These are phyloP conservation scores for Saccharomycopsis synnaedendra DNA, from an alignment of 805 yeast genomes.

Conservation along the genomic window DNA sequence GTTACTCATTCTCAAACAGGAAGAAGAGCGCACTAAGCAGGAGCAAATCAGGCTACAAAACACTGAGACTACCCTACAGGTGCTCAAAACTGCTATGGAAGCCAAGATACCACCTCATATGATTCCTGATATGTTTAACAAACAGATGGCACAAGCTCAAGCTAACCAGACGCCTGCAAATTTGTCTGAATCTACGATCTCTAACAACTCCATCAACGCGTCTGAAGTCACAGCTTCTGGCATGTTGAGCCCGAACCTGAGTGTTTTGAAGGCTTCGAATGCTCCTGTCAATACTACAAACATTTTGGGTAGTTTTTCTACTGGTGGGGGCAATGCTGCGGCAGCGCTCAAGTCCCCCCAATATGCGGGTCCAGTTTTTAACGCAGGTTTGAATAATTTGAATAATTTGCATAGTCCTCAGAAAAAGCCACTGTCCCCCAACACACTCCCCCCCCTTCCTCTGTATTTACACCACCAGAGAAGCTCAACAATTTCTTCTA, in stretches of 20 bases:
- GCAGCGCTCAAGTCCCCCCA: too few relatives aligned
- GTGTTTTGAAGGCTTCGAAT: too few relatives aligned
- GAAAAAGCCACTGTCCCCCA: not conserved
- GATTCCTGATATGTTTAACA: slow-evolving; percentile 47
- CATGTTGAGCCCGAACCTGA: too few relatives aligned
- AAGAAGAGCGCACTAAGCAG: slow-evolving; percentile 77
- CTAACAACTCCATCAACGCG: too few relatives aligned
- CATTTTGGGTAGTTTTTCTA: too few relatives aligned
- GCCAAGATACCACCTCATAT: slow-evolving; percentile 54
- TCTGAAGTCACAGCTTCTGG: too few relatives aligned
- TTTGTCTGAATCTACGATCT: too few relatives aligned
- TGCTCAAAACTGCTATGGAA: slow-evolving; percentile 47
- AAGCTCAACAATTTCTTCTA: slow-evolving; percentile 13
- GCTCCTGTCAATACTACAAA: too few relatives aligned
- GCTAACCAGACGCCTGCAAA: too few relatives aligned
- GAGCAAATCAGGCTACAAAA: slow-evolving; percentile 61
- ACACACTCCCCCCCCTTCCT: not conserved
- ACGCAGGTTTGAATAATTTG: not conserved
- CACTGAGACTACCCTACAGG: slow-evolving; percentile 45
- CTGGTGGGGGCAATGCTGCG: too few relatives aligned
- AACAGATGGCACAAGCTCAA: too few relatives aligned
- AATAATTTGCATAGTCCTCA: not conserved
- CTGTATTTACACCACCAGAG: slow-evolving; percentile 7
- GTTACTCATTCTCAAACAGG: slow-evolving; percentile 48
- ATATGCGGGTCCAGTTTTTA: not conserved